Evolutionary conservation across 1,284 basidiomycete genomes (phyloP).

Genomic region (Ganoderma boninense): DNA sequence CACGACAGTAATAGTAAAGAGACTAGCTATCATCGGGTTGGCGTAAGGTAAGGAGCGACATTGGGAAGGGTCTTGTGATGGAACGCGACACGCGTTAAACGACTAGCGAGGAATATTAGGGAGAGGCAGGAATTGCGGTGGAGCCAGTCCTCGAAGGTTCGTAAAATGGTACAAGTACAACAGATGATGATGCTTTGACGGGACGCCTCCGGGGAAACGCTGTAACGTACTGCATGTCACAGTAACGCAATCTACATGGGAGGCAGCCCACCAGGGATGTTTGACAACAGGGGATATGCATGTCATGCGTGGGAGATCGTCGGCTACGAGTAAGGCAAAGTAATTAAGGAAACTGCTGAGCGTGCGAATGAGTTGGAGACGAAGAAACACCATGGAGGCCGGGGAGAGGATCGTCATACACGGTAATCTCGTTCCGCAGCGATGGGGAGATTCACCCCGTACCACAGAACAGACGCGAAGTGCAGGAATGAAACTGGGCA

Average conservation of each 20-base stretch:
- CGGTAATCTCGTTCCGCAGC: not conserved
- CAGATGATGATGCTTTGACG: not conserved
- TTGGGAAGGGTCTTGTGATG: not conserved
- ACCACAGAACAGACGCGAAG: not conserved
- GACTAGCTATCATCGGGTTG: not conserved
- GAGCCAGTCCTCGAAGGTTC: not conserved
- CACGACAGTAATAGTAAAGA: not conserved
- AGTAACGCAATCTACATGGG: not conserved
- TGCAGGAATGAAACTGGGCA: not conserved
- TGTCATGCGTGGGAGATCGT: not conserved
- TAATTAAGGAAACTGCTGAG: not conserved
- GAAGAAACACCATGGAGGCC: not conserved
- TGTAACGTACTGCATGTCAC: not conserved
- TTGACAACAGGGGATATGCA: not conserved
- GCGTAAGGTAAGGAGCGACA: not conserved
- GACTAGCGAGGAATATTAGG: not conserved
- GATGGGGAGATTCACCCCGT: not conserved
- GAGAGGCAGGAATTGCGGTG: not conserved
- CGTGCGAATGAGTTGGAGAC: not conserved
- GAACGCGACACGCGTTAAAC: not conserved
- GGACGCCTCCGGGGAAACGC: not conserved
- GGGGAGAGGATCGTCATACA: not conserved
- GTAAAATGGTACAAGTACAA: not conserved
- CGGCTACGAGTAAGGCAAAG: not conserved
- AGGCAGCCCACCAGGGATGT: not conserved